Conservation (phyloP, 768 basidiomycete genomes). For the Mycena floridula region DNA sequence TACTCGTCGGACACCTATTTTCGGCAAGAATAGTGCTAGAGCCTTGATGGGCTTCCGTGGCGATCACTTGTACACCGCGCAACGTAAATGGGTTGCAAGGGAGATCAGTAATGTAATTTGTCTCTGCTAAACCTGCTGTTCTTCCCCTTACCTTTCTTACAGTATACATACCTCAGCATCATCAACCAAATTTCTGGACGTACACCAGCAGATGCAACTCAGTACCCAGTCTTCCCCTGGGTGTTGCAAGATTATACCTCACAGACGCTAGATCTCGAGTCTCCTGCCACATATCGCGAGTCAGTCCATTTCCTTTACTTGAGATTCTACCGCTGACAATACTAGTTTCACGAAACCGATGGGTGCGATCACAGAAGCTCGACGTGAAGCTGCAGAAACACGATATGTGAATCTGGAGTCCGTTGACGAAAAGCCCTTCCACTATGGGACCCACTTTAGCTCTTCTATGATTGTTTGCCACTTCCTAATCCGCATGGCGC, state of each 20-base stretch:
- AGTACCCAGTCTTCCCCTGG: constrained; percentile 95
- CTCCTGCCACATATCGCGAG: constrained; percentile 67
- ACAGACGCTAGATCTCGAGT: constrained; percentile 53
- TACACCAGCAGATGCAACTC: constrained; percentile 91
- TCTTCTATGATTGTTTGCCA: constrained; percentile 98
- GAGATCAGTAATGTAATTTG: constrained; percentile 83
- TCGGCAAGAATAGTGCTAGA: constrained; percentile 46
- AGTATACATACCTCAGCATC: constrained; percentile 89
- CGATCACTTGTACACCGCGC: constrained; percentile 67
- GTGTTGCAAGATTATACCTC: constrained; percentile 83
- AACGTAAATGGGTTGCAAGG: constrained; percentile 79
- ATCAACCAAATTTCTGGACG: constrained; percentile 90
- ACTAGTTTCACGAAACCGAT: constrained; percentile 77
- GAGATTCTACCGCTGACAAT: neutral
- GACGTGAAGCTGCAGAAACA: constrained; percentile 68
- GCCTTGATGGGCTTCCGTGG: constrained; percentile 41
- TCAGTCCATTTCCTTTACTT: constrained; percentile 25
- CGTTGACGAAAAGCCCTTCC: constrained; percentile 84
- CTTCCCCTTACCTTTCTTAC: constrained; percentile 1
- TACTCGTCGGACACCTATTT: constrained; percentile 47
- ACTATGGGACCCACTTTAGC: constrained; percentile 92
- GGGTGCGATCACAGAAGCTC: constrained; percentile 77
- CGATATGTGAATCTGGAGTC: constrained; percentile 72
- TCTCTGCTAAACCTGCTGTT: neutral
- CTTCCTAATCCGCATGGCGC: constrained; percentile 83